phyloP scores from a whole-genome alignment of 2,329 filamentous ascomycete species.

The Waltergamsia citrina region DNA sequence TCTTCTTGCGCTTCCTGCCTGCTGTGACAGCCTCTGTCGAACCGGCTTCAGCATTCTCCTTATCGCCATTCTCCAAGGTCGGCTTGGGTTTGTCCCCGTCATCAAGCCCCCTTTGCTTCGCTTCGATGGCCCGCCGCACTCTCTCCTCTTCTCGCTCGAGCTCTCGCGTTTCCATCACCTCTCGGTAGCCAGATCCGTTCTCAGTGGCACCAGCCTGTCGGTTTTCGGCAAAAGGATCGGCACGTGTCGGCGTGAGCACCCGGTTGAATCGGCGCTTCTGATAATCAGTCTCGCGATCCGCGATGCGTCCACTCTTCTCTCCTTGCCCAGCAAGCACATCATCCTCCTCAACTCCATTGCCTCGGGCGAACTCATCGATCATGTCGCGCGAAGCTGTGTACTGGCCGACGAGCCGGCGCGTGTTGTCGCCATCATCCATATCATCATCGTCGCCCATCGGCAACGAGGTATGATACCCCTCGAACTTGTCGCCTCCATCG shows the following conservation, averaged over 20 bases:
- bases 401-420: conserved; percentile 78
- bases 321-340: conserved; percentile 74
- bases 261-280: conserved; percentile 93
- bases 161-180: conserved; percentile 85
- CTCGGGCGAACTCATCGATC: conserved; percentile 87
- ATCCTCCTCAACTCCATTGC: conserved; percentile 80
- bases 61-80: conserved; percentile 64
- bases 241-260: conserved; percentile 73
- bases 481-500: conserved; percentile 69
- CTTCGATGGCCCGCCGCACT: conserved; percentile 69
- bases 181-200: conserved; percentile 75
- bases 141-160: conserved; percentile 90
- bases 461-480: conserved; percentile 86
- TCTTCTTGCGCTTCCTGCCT: conserved; percentile 79
- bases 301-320: conserved; percentile 85
- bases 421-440: conserved; percentile 63
- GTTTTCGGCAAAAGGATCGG: conserved; percentile 76
- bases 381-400: conserved; percentile 90
- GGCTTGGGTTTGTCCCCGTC: conserved; percentile 57
- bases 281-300: conserved; percentile 92
- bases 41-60: conserved; percentile 64
- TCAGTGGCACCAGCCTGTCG: conserved; percentile 55
- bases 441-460: conserved; percentile 70
- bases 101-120: conserved; percentile 54
- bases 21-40: conserved; percentile 53